A percentile compares a stretch with the other conserved stretches of the same genome.
phyloP scores from a whole-genome alignment of 768 basidiomycete species.

The Mycena vitilis region DNA sequence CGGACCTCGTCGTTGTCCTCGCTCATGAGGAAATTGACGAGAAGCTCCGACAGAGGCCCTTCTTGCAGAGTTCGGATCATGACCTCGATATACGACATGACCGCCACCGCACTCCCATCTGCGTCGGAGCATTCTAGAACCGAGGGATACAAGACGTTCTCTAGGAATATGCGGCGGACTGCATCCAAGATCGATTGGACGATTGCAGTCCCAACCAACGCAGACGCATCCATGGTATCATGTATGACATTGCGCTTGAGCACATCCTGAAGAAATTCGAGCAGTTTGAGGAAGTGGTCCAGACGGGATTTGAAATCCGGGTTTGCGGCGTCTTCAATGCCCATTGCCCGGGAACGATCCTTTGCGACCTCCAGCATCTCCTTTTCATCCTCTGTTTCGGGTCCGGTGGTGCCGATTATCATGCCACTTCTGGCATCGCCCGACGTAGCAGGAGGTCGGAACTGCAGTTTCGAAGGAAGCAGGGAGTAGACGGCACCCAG shows the following conservation, averaged over 20 bases:
- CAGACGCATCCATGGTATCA: constrained; percentile 66
- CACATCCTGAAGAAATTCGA: constrained; percentile 94
- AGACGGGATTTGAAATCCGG: constrained; percentile 83
- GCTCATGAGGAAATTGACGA: constrained; percentile 84
- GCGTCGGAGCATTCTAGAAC: constrained; percentile 91
- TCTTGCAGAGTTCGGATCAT: constrained; percentile 81
- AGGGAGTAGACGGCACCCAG: constrained; percentile 93
- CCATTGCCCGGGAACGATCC: constrained; percentile 67
- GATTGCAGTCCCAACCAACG: constrained; percentile 82
- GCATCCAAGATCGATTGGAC: constrained; percentile 86
- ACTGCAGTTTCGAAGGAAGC: constrained; percentile 87
- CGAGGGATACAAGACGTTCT: constrained; percentile 93
- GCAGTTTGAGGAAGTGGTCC: constrained; percentile 89
- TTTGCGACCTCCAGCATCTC: constrained; percentile 60
- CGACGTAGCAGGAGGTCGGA: constrained; percentile 59
- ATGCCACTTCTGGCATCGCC: constrained; percentile 65
- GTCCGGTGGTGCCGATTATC: constrained; percentile 74
- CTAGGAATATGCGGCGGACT: constrained; percentile 86
- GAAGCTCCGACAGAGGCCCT: constrained; percentile 73
- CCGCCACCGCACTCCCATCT: constrained; percentile 96
- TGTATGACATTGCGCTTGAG: constrained; percentile 71
- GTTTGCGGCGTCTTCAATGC: constrained; percentile 81
- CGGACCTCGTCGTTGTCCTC: constrained; percentile 82
- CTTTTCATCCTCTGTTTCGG: constrained; percentile 66
- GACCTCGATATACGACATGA: constrained; percentile 94